Base-by-base conservation (phyloP, 2,329 filamentous ascomycete genomes). In the Rhinocladiella similis region DNA sequence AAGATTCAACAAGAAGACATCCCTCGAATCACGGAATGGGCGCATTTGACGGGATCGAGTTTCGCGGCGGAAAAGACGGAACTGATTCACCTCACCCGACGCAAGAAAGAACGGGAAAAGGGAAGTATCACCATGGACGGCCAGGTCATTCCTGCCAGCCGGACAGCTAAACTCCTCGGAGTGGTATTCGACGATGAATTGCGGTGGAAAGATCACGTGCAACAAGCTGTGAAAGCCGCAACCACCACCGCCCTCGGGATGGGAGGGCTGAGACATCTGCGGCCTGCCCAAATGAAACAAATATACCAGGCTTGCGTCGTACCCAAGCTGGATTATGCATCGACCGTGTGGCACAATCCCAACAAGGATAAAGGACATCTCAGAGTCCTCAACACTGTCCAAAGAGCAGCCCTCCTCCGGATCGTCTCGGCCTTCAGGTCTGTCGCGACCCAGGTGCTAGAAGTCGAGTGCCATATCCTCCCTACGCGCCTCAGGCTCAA, bases 11-110 rank as follows among this genome's bases (percentile, higher is more conserved):
- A 45, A 16, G 58, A 69, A 47, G 65, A 67, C 39, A 66, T 69
- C 16, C 65, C 69, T 12, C 54, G 57, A 0, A 68, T 69, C 27
- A 35, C 67, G 42, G 47, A 33, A 46, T 70, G 61, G 39, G 48
- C 18, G 29, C 29, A 7, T 4, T 9, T 33, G 29, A 69, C 65
- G 0, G 62, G 68, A 1, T 65, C 68, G 12, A 56, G 49, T 43
- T 72, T 71, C 53, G 53, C 60, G 9, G 66, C 63, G 0, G 63
- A 70, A 29, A 70, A 71, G 53, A 69, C 63, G 3, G 62, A 68
- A 18, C 58, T 70, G 0, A 70, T 70, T 25, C 63, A 71, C 47
- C 39, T 71, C 7, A 70, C 65, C 2, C 60, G 65, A 49, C 61
- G 47, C 4, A 66, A 50, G 49, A 53, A 43, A 2, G 50, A 63